phyloP scores from a whole-genome alignment of 768 basidiomycete species.

The Tricholoma saponaceum region DNA sequence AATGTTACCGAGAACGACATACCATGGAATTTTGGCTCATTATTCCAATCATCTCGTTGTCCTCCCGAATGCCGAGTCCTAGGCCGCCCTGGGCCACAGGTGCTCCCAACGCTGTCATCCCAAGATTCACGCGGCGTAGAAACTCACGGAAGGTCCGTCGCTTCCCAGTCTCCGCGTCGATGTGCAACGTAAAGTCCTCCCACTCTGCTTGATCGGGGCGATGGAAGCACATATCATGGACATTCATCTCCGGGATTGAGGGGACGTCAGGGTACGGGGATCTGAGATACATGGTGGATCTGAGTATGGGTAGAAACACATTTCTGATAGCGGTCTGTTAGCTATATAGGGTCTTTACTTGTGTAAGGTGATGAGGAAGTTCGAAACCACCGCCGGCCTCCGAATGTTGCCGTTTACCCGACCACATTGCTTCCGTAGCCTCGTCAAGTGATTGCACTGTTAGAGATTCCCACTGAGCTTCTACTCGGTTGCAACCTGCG shows the following conservation, averaged over 20 bases:
- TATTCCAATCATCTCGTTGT: slow-evolving; percentile 60
- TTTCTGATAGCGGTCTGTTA: not conserved
- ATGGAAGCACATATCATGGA: slow-evolving; percentile 49
- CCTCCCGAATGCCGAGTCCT: slow-evolving; percentile 38
- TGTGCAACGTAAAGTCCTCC: slow-evolving; percentile 51
- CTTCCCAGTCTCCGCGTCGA: slow-evolving; percentile 52
- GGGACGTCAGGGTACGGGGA: slow-evolving; percentile 57
- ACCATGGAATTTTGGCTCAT: slow-evolving; percentile 69
- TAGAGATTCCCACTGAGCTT: too few species aligned
- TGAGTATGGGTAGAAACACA: not conserved
- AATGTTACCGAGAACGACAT: slow-evolving; percentile 15
- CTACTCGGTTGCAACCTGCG: too few species aligned
- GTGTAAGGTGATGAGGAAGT: too few species aligned
- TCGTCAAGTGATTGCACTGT: too few species aligned
- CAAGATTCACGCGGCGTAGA: slow-evolving; percentile 44
- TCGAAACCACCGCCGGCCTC: too few species aligned
- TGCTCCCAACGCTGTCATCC: slow-evolving; percentile 52
- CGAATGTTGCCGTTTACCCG: too few species aligned
- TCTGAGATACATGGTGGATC: slow-evolving; percentile 47
- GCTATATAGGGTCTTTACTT: too few species aligned
- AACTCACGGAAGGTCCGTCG: slow-evolving; percentile 46
- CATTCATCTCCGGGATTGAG: slow-evolving; percentile 45
- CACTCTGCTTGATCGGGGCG: slow-evolving; percentile 51
- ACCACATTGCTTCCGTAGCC: too few species aligned
- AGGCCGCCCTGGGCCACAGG: slow-evolving; percentile 50